Base-by-base conservation (phyloP, 2,329 filamentous ascomycete species). In the Pyrenophora seminiperda region DNA sequence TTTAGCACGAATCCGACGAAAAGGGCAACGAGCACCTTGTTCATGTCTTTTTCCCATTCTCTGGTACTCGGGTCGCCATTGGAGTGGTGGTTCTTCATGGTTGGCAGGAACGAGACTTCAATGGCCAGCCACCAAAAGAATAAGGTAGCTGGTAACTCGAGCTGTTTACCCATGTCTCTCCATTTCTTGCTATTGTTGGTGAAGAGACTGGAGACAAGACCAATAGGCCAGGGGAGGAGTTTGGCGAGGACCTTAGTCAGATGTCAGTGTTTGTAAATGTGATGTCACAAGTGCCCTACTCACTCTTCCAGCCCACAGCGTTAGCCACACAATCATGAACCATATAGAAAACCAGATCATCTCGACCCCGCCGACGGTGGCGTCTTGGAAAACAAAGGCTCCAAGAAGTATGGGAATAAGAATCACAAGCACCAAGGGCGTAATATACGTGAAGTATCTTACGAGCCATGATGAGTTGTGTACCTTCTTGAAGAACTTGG, bases 301-400 rank as follows among this genome's bases (percentile, higher is more conserved):
- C 68, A 80, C 76, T 65, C 84, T 74, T 45, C 83, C 88, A 15
- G 88, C 87, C 93, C 93, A 97, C 0, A 97, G 79, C 0, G 91
- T 91, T 56, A 93, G 80, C 93, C 93, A 97, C 19, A 97, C 81
- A 33, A 96, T 90, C 72, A 96, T 90, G 14, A 97, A 81, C 93
- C 93, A 97, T 55, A 97, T 91, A 22, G 89, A 89, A 67, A 97
- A 97, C 93, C 93, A 97, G 52, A 91, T 77, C 36, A 97, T 77
- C 55, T 84, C 68, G 0, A 96, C 91, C 15, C 88, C 90, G 1
- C 91, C 91, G 2, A 88, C 82, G 10, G 82, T 84, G 1, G 87
- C 77, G 40, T 80, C 58, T n/a, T 77, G 75, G 54, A 81, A 88
- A 1, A 81, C 56, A 14, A 89, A 73, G 1, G 79, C 81, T 5